Evolutionary conservation across 768 basidiomycete genomes (phyloP), one percentile per base, ranked within the genome.

Genomic region (Kockovaella imperatae): DNA sequence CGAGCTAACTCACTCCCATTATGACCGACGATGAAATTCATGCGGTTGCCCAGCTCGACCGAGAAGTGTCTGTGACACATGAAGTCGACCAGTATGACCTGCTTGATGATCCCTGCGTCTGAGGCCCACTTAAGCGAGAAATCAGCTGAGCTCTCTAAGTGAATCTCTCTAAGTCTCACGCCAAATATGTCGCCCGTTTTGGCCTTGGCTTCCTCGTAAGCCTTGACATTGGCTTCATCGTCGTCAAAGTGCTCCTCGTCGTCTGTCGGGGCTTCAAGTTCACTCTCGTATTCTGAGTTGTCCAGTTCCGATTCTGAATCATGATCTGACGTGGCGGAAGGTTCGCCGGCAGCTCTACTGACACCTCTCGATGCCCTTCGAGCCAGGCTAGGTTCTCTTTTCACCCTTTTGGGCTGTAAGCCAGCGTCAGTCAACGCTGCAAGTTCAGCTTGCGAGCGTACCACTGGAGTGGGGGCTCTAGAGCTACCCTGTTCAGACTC

Each of bases 21-120:
- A 59, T 89, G 86, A 11, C 88, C 88, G 31, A 93, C 93, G 58
- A 99, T 86, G 64, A 97, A 97, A 73, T 97, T 99, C 64, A 99
- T 86, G 69, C 91, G 87, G 7, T 86, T 83, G 0, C 89, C 88
- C 54, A 97, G 88, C 2, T 78, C 77, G 71, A 95, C 87, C 1
- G 77, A 82, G 36, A 90, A 76, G 70, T 77, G 82, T 67, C 81
- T 78, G 73, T 97, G 91, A 70, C 90, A 95, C 90, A 97, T 93
- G 73, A 97, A 97, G 64, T 96, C 83, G 62, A 81, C 77, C 79
- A 73, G 47, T 20, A 50, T 45, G 45, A 70, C 56, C 3, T 77
- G 76, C 59, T 87, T 84, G 52, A 96, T 86, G 56, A 96, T 83
- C 4, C 91, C 93, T 59, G 83, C 79, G 42, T 91, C 83, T 4